Evolutionary conservation across 805 yeast species (phyloP).

Genomic region (Zygotorulaspora chibaensis): DNA sequence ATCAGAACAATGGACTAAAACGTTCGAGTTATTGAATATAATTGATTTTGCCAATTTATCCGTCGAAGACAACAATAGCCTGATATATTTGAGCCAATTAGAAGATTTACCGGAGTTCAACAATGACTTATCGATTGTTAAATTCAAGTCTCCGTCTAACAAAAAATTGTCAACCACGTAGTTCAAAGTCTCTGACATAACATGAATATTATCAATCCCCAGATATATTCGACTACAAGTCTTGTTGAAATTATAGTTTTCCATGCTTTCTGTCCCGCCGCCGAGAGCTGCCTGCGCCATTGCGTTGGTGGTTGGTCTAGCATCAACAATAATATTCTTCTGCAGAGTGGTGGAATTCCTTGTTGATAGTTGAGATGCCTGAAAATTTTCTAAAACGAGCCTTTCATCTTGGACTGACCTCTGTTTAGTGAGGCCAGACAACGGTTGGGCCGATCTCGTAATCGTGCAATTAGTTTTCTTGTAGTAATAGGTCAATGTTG

Average conservation of each 20-base stretch:
- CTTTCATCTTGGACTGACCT: slow-evolving; percentile 91
- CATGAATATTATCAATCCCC: slow-evolving; percentile 93
- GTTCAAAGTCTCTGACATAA: slow-evolving; percentile 78
- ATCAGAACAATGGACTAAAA: slow-evolving; percentile 90
- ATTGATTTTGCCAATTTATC: slow-evolving; percentile 78
- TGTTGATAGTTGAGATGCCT: slow-evolving; percentile 42
- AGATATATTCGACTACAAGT: slow-evolving; percentile 59
- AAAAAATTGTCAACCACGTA: slow-evolving; percentile 55
- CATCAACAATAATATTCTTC: slow-evolving; percentile 76
- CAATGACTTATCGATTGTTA: slow-evolving; percentile 50
- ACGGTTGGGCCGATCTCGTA: slow-evolving; percentile 87
- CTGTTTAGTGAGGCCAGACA: slow-evolving; percentile 83
- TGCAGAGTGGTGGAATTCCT: slow-evolving; percentile 21
- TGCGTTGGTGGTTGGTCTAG: slow-evolving; percentile 90
- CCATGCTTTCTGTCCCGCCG: slow-evolving; percentile 96
- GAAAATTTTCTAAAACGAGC: slow-evolving; percentile 67
- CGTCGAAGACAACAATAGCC: slow-evolving; percentile 66
- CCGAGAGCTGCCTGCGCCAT: slow-evolving; percentile 95
- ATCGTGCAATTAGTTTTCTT: slow-evolving; percentile 68
- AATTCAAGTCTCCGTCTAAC: slow-evolving; percentile 59
- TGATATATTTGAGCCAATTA: slow-evolving; percentile 74
- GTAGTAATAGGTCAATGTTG: slow-evolving; percentile 75
- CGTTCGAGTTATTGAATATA: slow-evolving; percentile 74
- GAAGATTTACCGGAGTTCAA: slow-evolving; percentile 48
- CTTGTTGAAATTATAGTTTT: slow-evolving; percentile 66